Conservation (phyloP, 768 basidiomycete species). For the Lepiota brunneoincarnata region DNA sequence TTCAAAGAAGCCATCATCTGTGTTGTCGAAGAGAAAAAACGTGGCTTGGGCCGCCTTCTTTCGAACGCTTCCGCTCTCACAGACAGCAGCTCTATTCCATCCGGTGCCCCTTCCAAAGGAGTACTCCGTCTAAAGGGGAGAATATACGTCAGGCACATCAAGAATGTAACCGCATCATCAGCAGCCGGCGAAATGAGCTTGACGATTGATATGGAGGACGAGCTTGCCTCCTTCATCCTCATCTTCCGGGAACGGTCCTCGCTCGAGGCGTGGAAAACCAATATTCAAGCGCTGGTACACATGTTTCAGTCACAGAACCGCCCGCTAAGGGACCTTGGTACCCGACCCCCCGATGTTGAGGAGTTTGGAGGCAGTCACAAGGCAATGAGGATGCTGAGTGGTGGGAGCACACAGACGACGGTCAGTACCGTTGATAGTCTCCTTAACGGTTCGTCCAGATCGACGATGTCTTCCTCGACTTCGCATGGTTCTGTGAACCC, state of each 20-base stretch:
- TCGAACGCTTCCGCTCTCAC: constrained; percentile 58
- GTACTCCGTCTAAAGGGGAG: constrained; percentile 91
- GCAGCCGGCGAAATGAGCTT: constrained; percentile 83
- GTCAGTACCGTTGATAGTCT: constrained; percentile 68
- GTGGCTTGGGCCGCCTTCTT: constrained; percentile 71
- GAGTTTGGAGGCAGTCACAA: constrained; percentile 79
- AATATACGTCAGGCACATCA: constrained; percentile 95
- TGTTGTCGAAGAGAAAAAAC: constrained; percentile 94
- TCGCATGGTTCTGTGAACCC: constrained; percentile 57
- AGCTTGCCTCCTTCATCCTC: constrained; percentile 93
- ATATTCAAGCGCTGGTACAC: constrained; percentile 76
- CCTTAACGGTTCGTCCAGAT: constrained; percentile 62
- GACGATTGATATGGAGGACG: constrained; percentile 98
- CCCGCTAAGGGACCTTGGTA: constrained; percentile 25
- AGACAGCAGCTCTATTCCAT: constrained; percentile 45
- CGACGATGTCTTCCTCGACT: constrained; percentile 72
- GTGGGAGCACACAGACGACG: constrained; percentile 64
- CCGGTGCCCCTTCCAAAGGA: constrained; percentile 47
- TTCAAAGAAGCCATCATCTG: constrained; percentile 98
- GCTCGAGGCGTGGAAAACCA: constrained; percentile 84
- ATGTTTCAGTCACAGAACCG: constrained; percentile 61
- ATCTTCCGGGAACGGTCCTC: constrained; percentile 91
- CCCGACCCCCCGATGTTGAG: constrained; percentile 53
- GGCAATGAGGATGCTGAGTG: constrained; percentile 74
- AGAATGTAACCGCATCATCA: constrained; percentile 79